A percentile compares a stretch with the other conserved stretches of the same genome.
Conservation (phyloP, 2,329 filamentous ascomycete species). For the Helicocarpus griseus region DNA sequence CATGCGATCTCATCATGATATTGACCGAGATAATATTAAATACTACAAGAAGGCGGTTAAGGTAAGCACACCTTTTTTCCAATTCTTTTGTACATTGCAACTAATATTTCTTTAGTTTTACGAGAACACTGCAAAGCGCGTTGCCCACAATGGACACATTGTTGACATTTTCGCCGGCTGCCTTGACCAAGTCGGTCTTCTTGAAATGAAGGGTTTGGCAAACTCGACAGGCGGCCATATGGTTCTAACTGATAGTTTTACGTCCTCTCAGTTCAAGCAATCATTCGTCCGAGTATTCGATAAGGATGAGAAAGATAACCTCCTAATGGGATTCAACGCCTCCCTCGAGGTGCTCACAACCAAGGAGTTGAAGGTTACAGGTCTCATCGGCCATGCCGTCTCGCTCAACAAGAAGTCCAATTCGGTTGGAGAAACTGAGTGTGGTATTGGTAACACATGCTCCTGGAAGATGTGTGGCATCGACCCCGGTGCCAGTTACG, state of each 20-base stretch:
- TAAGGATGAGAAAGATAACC: constrained; percentile 87
- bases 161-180: constrained; percentile 97
- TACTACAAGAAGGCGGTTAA: constrained; percentile 99
- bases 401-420: constrained; percentile 97
- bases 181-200: constrained; percentile 87
- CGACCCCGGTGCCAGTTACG: constrained; percentile 86
- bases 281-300: constrained; percentile 96
- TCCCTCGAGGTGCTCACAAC: constrained; percentile 92
- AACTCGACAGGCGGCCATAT: constrained; percentile 97
- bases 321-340: constrained; percentile 97
- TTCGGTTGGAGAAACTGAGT: constrained; percentile 94
- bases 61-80: constrained; percentile 38
- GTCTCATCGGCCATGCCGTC: constrained; percentile 90
- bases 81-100: neutral
- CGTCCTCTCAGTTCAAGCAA: constrained; percentile 98
- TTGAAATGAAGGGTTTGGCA: constrained; percentile 96
- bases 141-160: constrained; percentile 92
- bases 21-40: constrained; percentile 97
- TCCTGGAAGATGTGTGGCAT: constrained; percentile 99
- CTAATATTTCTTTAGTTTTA: constrained; percentile 60
- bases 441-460: constrained; percentile 95
- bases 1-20: constrained; percentile 96
- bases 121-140: constrained; percentile 84
- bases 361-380: constrained; percentile 96
- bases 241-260: constrained; percentile 97